These are phyloP conservation scores for Rhodotorula sphaerocarpa DNA, from an alignment of 768 basidiomycete genomes.

Conservation along the genomic window DNA sequence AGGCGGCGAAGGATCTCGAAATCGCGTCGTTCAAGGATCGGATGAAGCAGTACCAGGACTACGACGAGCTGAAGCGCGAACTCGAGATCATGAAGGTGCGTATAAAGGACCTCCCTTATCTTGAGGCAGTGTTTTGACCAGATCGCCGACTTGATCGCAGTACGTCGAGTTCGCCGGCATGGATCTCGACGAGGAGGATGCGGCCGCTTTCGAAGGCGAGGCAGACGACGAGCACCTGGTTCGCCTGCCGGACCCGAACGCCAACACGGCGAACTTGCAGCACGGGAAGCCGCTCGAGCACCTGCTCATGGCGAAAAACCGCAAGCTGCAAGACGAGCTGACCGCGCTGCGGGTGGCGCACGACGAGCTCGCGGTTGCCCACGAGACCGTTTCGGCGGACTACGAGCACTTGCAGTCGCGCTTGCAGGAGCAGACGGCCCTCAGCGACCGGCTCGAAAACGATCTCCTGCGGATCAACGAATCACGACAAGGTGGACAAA, in stretches of 20 bases:
- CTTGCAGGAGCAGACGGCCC: conserved; percentile 62
- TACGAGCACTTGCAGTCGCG: conserved; percentile 57
- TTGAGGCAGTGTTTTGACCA: background rate
- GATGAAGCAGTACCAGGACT: conserved; percentile 68
- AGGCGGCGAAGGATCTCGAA: conserved; percentile 51
- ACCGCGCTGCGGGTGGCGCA: conserved; percentile 80
- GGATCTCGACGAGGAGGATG: conserved; percentile 54
- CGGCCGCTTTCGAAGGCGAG: conserved; percentile 10
- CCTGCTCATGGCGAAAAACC: conserved; percentile 87
- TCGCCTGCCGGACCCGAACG: conserved; percentile 78
- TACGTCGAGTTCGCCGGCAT: conserved; percentile 92
- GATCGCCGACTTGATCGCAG: conserved; percentile 46
- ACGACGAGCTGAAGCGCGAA: conserved; percentile 96
- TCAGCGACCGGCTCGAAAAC: conserved; percentile 86
- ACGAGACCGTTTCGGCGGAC: conserved; percentile 54
- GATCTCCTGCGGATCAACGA: conserved; percentile 77
- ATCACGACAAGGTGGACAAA: conserved; percentile 40
- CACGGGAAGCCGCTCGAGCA: conserved; percentile 78
- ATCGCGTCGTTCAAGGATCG: conserved; percentile 60
- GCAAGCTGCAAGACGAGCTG: conserved; percentile 79
- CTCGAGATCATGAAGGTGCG: conserved; percentile 94
- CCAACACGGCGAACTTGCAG: conserved; percentile 66
- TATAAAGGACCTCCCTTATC: background rate
- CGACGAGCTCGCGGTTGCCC: conserved; percentile 65
- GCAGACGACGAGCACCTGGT: conserved; percentile 42